Conservation (phyloP, 2,329 filamentous ascomycete genomes). For the Paecilomyces niveus region DNA sequence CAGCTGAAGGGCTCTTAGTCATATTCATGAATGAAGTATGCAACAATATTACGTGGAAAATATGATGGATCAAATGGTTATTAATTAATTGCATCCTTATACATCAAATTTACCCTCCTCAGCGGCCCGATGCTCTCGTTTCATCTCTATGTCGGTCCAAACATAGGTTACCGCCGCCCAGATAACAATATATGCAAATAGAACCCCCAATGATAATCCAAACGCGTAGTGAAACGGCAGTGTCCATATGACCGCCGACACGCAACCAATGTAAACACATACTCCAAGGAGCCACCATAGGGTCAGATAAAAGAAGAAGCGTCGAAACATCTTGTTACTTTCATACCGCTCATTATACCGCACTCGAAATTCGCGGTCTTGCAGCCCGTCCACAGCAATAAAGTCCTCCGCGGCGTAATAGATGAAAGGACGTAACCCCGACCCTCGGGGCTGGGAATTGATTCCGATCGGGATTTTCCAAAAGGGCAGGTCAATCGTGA, state of each 20-base stretch:
- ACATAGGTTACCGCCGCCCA: neutral
- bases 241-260: neutral
- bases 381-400: neutral
- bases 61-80: neutral
- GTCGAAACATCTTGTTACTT: neutral
- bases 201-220: constrained; percentile 5
- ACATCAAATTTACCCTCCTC: neutral
- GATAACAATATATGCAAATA: neutral
- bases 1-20: neutral
- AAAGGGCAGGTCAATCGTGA: neutral
- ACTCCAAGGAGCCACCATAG: neutral
- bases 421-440: neutral
- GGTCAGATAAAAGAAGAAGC: neutral
- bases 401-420: neutral
- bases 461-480: neutral
- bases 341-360: neutral
- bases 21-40: neutral
- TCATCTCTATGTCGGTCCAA: neutral
- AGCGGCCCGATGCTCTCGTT: neutral
- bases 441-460: neutral
- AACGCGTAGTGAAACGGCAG: neutral
- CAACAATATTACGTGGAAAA: neutral
- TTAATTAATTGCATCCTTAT: neutral
- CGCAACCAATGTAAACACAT: neutral
- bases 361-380: neutral